Conservation (phyloP, 2,329 filamentous ascomycete species). For the Diaporthe sp. region DNA sequence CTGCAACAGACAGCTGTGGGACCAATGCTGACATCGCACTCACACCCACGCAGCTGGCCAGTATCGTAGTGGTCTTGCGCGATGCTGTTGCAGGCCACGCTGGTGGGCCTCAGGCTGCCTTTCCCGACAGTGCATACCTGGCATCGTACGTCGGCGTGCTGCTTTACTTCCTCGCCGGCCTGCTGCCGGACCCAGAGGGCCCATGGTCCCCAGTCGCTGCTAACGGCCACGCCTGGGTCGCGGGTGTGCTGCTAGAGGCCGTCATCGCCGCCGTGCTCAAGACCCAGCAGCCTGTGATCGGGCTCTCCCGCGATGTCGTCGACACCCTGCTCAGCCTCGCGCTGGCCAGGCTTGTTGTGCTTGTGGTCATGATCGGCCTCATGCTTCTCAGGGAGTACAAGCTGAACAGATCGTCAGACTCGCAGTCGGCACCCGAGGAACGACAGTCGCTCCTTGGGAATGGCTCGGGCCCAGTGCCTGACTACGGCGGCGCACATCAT, state of each 20-base stretch:
- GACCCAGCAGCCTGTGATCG: conserved; percentile 47
- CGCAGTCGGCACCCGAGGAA: conserved; percentile 50
- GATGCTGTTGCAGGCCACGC: conserved; percentile 49
- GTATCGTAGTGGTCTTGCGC: conserved; percentile 48
- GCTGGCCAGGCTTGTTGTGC: conserved; percentile 48
- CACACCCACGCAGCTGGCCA: conserved; percentile 45
- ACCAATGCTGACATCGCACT: not conserved
- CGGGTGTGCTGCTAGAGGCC: conserved; percentile 50
- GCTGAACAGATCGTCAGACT: conserved; percentile 43
- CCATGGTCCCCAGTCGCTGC: conserved; percentile 55
- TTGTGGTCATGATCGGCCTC: conserved; percentile 51
- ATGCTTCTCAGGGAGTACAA: conserved; percentile 50
- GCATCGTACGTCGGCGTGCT: conserved; percentile 55
- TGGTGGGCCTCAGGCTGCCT: conserved; percentile 44
- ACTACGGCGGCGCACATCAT: conserved; percentile 35
- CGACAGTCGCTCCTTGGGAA: conserved; percentile 55
- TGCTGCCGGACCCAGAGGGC: conserved; percentile 58
- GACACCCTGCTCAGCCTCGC: conserved; percentile 48
- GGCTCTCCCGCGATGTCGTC: conserved; percentile 47
- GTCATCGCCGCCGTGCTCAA: conserved; percentile 53
- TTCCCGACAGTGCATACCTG: conserved; percentile 57
- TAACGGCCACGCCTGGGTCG: conserved; percentile 54
- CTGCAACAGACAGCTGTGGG: not conserved
- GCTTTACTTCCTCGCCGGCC: conserved; percentile 56
- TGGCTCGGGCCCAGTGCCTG: conserved; percentile 47